A percentile compares a stretch with the other conserved stretches of the same genome.
phyloP scores from a whole-genome alignment of 371 early-diverging fungal genomes.

The Mortierella sp. region DNA sequence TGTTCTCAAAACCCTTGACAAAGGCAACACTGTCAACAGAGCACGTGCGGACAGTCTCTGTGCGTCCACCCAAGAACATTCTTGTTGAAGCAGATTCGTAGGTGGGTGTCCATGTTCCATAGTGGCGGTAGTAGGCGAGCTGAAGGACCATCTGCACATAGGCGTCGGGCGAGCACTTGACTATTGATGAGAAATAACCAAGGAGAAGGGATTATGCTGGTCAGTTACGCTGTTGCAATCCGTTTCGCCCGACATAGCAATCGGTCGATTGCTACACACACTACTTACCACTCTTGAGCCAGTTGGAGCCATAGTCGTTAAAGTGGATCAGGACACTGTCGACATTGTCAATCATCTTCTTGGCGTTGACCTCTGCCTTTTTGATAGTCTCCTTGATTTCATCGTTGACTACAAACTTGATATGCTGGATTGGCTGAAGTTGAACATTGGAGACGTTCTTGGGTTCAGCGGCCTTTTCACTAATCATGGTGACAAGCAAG shows the following conservation, averaged over 20 bases:
- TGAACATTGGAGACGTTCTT: conserved; percentile 38
- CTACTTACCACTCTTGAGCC: conserved; percentile 79
- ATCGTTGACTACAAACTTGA: conserved; percentile 72
- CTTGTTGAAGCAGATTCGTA: conserved; percentile 85
- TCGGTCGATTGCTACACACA: conserved; percentile 8
- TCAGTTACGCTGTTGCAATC: too few relatives aligned
- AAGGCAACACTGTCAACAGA: conserved; percentile 76
- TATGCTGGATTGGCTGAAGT: conserved; percentile 62
- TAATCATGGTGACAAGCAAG: conserved; percentile 11
- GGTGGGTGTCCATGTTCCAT: conserved; percentile 71
- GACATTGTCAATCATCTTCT: conserved; percentile 72
- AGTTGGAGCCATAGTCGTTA: conserved; percentile 79
- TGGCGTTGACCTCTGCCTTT: conserved; percentile 70
- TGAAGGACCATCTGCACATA: conserved; percentile 87
- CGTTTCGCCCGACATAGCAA: too few relatives aligned
- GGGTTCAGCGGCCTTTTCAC: conserved; percentile 70
- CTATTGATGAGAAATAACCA: too few relatives aligned
- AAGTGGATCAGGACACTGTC: conserved; percentile 79
- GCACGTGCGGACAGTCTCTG: conserved; percentile 85
- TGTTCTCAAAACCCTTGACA: conserved; percentile 69
- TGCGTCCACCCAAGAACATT: conserved; percentile 82
- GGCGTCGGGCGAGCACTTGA: conserved; percentile 78
- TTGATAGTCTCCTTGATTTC: conserved; percentile 61
- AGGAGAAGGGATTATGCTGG: too few relatives aligned
- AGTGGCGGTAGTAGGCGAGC: conserved; percentile 74